Evolutionary conservation across 1,284 basidiomycete species (phyloP).

Genomic region (Trichosporon faecale): DNA sequence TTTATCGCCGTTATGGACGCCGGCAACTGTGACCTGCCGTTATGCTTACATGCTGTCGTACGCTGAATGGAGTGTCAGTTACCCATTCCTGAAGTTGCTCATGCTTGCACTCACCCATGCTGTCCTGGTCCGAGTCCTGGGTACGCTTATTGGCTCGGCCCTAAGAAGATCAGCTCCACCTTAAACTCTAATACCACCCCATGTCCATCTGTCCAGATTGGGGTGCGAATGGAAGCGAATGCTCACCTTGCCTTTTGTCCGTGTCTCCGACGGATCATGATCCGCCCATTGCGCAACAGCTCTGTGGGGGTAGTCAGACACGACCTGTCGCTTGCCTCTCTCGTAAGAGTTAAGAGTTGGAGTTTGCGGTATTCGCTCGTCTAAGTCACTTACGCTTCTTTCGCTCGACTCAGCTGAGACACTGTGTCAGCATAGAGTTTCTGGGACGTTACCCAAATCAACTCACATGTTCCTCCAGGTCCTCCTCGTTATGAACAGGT

Average conservation of each 20-base stretch:
- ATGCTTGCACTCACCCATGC: constrained; percentile 62
- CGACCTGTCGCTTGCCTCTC: background rate
- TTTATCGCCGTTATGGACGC: background rate
- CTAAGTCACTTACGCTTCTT: constrained; percentile 17
- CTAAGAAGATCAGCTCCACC: background rate
- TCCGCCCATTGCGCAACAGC: constrained; percentile 9
- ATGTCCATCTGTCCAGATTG: background rate
- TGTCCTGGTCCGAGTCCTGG: constrained; percentile 65
- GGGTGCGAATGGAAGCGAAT: background rate
- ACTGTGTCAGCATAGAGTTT: background rate
- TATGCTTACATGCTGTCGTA: constrained; percentile 20
- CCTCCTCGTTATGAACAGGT: constrained; percentile 12
- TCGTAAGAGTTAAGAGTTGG: background rate
- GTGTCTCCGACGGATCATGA: background rate
- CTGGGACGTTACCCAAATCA: background rate
- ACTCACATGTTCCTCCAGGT: constrained; percentile 21
- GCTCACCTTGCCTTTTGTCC: constrained; percentile 8
- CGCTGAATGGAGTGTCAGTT: constrained; percentile 7
- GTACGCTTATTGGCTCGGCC: constrained; percentile 45
- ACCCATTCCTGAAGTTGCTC: background rate
- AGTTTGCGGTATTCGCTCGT: constrained; percentile 11
- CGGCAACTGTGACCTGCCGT: background rate
- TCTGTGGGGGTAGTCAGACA: constrained; percentile 7
- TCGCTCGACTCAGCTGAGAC: constrained; percentile 10
- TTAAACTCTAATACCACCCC: background rate